These are phyloP conservation scores for Teunomyces kruisii DNA, from an alignment of 805 yeast species.

Conservation along the genomic window DNA sequence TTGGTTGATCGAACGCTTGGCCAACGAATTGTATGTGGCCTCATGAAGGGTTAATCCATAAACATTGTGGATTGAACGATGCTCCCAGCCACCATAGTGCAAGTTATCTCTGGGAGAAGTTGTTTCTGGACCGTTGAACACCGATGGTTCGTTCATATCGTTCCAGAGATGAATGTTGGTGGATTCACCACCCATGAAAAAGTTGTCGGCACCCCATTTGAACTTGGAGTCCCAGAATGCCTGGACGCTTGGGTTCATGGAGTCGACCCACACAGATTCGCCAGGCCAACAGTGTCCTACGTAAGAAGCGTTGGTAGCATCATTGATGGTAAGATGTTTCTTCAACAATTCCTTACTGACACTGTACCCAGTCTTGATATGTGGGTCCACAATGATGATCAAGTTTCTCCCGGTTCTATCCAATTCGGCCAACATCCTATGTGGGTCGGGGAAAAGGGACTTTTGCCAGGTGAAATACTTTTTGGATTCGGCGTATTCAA, in stretches of 20 bases:
- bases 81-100: conserved; percentile 83
- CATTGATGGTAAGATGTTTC: conserved; percentile 45
- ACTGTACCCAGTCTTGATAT: conserved; percentile 68
- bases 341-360: conserved; percentile 55
- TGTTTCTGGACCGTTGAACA: conserved; percentile 94
- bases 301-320: conserved; percentile 50
- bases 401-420: conserved; percentile 75
- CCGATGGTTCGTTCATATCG: conserved; percentile 97
- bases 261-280: conserved; percentile 89
- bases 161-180: conserved; percentile 87
- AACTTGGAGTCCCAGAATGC: conserved; percentile 61
- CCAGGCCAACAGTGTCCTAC: conserved; percentile 99
- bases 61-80: conserved; percentile 85
- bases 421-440: conserved; percentile 60
- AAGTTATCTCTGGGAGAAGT: conserved; percentile 78
- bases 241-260: conserved; percentile 64
- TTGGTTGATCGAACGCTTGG: conserved; percentile 45
- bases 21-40: conserved; percentile 69
- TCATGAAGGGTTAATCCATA: conserved; percentile 81
- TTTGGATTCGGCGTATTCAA: conserved; percentile 84
- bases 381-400: conserved; percentile 89
- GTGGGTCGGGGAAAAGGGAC: conserved; percentile 72
- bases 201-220: conserved; percentile 40
- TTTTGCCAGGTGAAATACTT: conserved; percentile 91
- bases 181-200: conserved; percentile 43